phyloP scores from a whole-genome alignment of 768 basidiomycete species.

The Tricholoma sp. region DNA sequence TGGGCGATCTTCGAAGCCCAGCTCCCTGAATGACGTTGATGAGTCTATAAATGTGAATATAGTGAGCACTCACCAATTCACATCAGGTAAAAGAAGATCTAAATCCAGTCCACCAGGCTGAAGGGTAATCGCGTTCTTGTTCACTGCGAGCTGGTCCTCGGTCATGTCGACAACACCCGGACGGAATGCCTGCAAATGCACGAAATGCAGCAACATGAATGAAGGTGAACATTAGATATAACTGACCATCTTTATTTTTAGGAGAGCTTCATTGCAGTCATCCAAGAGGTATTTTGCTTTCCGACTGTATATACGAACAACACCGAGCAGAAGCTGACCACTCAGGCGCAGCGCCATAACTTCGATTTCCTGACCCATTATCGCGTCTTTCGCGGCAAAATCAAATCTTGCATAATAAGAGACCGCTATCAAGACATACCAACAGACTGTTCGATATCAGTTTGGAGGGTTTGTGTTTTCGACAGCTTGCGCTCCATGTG shows the following conservation, averaged over 20 bases:
- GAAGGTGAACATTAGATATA: not conserved
- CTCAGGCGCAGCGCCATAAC: constrained; percentile 94
- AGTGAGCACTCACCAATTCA: constrained; percentile 59
- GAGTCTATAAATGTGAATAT: constrained; percentile 6
- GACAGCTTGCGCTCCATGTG: constrained; percentile 98
- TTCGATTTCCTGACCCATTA: constrained; percentile 90
- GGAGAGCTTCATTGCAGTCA: constrained; percentile 93
- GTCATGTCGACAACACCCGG: constrained; percentile 95
- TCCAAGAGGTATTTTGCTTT: constrained; percentile 98
- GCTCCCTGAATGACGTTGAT: constrained; percentile 48
- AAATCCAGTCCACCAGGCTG: constrained; percentile 74
- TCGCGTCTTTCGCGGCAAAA: constrained; percentile 54
- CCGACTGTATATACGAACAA: constrained; percentile 94
- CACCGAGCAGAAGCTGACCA: constrained; percentile 92
- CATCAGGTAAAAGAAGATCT: constrained; percentile 73
- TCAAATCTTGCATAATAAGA: not conserved
- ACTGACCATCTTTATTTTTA: constrained; percentile 90
- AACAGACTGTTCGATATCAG: constrained; percentile 92
- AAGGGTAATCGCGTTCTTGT: constrained; percentile 85
- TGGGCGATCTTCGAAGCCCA: constrained; percentile 70
- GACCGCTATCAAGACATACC: constrained; percentile 41
- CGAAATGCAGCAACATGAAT: constrained; percentile 1
- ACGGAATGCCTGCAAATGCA: constrained; percentile 70
- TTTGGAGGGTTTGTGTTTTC: constrained; percentile 90
- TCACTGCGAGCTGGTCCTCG: constrained; percentile 86